Percentiles rank a stretch among this genome's conserved stretches.
These are phyloP conservation scores for Ophiobolus disseminans DNA, from an alignment of 2,329 filamentous ascomycete genomes.

Conservation along the genomic window DNA sequence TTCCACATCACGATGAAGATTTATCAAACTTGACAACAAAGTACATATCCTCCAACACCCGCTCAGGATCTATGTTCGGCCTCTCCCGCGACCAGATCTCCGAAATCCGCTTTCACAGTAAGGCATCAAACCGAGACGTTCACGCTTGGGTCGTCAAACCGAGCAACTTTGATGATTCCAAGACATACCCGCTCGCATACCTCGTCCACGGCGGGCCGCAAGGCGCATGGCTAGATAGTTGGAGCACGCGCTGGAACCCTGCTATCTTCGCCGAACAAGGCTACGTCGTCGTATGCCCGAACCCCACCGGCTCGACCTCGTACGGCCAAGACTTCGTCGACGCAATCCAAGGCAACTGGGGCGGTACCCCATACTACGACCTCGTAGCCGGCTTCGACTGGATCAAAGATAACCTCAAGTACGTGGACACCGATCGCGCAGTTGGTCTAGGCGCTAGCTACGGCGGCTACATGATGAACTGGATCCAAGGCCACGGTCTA, in stretches of 20 bases:
- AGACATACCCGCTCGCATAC: slow-evolving; percentile 80
- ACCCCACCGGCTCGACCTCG: slow-evolving; percentile 82
- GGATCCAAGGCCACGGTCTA: slow-evolving; percentile 87
- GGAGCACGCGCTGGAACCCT: slow-evolving; percentile 86
- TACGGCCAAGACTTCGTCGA: slow-evolving; percentile 81
- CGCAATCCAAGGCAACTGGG: slow-evolving; percentile 82
- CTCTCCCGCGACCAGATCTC: slow-evolving; percentile 68
- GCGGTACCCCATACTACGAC: slow-evolving; percentile 82
- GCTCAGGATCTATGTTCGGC: slow-evolving; percentile 70
- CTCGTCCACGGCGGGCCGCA: slow-evolving; percentile 86
- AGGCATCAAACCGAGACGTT: slow-evolving; percentile 65
- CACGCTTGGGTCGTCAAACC: slow-evolving; percentile 74
- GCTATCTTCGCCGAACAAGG: slow-evolving; percentile 87
- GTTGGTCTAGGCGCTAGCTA: slow-evolving; percentile 73
- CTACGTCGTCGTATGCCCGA: slow-evolving; percentile 81
- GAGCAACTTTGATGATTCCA: slow-evolving; percentile 67
- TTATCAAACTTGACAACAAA: slow-evolving; percentile 33
- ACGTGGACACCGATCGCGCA: slow-evolving; percentile 72
- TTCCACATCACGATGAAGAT: slow-evolving; percentile 1
- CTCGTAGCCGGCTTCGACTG: slow-evolving; percentile 80
- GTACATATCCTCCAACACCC: slow-evolving; percentile 68
- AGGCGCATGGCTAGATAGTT: slow-evolving; percentile 75
- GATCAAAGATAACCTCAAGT: slow-evolving; percentile 69
- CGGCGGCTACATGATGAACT: slow-evolving; percentile 64
- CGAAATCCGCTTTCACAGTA: slow-evolving; percentile 74